Base-by-base conservation (phyloP, 2,329 filamentous ascomycete genomes). In the Moelleriella libera region DNA sequence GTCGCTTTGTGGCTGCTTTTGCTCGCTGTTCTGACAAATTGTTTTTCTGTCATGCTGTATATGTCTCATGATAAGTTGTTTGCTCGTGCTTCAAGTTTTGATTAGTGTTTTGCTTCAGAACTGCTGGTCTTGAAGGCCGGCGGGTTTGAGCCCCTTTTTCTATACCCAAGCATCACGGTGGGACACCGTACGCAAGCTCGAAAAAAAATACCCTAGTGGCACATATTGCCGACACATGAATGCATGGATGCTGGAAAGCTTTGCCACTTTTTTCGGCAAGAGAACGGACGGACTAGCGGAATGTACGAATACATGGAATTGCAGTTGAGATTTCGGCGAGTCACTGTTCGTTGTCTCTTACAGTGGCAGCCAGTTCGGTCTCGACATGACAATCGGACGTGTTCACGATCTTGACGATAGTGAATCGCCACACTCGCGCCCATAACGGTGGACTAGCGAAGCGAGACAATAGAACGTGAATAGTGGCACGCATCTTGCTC, bases 71-170 rank as follows among this genome's bases (percentile, higher is more conserved):
- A 37, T 8, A 37, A 12, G 8, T 37, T 37, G 34, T 4, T 37
- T 37, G 34, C 34, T 12, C 8, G 34, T 21, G 21, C 21, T 12
- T 37, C 37, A 10, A 31, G 44, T 48, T 54, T 52, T 50, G 50
- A 48, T 52, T 55, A 48, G 32, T 41, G 37, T 44, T 44, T 45
- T 47, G 45, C 34, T 21, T 21, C 8, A 12, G 49, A 54, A 53
- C 52, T 55, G 51, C 56, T 54, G 39, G 48, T 60, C 58, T 61
- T 62, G 57, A 63, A 56, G 61, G 61, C 51, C 59, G 58, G 12
- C 34, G 8, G 34, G 34, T 12, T 37, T 37, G 34, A 37, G 8
- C 12, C 12, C 12, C 34, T 37, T 37, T 8, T 37, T 37, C 3
- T 37, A 64, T 63, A 64, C 62, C 61, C 62, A 58, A 21, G 21